Evolutionary conservation across 1,284 basidiomycete species (phyloP), one percentile per base, ranked within the genome.

Genomic region (Blastosporella zonata): DNA sequence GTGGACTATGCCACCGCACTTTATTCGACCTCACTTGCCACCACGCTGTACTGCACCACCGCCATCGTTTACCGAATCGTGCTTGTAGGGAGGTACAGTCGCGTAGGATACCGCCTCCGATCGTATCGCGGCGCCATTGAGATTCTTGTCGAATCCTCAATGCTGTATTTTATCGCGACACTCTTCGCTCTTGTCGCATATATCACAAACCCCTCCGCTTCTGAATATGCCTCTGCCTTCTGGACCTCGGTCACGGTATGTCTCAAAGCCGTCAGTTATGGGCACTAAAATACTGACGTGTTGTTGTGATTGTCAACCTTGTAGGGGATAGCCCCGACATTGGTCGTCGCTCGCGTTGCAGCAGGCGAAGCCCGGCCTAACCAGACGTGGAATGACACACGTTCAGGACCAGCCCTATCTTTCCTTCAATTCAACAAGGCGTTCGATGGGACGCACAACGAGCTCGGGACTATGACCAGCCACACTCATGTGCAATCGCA

Each of bases 251-350:
- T 54, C 27, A 56, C 55, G 0, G 52, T 56, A 18, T 15, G 52
- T 50, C 6, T 10, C 25, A 13, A 28, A 6, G n/a, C 18, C 7
- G n/a, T 44, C 17, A 6, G 36, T 21, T 21, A 3, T 12, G 7
- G 20, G 6, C 8, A 22, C 6, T 5, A 13, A 6, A 22, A 37
- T 13, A n/a, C 10, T 33, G 13, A 28, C 20, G 21, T n/a, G 21
- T 33, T 3, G 10, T 22, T 12, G 7, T 18, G 6, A 20, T 25
- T 29, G 37, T 12, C 10, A 20, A 0, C 1, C 9, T 9, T 35
- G 21, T 17, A 54, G 55, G 55, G 55, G n/a, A 56, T 56, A n/a
- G 55, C 55, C n/a, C 55, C 55, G 21, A 56, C 55, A 18, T 49
- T 56, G 22, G 46, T 56, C 25, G 49, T 56, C 3, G 46, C 55